phyloP scores from a whole-genome alignment of 2,329 filamentous ascomycete genomes.

The Monilinia vaccinii-corymbosi region DNA sequence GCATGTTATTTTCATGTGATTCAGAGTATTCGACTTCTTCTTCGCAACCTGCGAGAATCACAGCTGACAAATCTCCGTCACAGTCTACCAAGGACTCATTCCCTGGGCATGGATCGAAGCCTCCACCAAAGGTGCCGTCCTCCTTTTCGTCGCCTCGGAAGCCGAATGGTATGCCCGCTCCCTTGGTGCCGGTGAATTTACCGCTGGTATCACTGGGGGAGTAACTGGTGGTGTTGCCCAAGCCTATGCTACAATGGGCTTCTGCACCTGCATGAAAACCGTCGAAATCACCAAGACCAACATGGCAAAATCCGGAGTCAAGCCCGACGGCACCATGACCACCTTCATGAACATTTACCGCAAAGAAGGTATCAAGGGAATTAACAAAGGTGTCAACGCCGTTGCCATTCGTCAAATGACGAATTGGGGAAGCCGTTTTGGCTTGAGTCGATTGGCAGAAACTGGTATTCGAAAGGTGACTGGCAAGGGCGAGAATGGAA shows the following conservation, averaged over 20 bases:
- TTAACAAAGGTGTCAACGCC: conserved; percentile 98
- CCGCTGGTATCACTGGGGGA: conserved; percentile 80
- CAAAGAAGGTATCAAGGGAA: conserved; percentile 84
- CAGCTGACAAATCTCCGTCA: conserved; percentile 21
- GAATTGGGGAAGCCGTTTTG: conserved; percentile 97
- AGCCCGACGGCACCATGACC: conserved; percentile 81
- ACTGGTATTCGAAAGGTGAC: conserved; percentile 71
- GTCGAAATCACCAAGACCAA: conserved; percentile 99
- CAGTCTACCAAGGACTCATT: conserved; percentile 99
- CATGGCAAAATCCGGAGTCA: conserved; percentile 71
- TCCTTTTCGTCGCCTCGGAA: conserved; percentile 97
- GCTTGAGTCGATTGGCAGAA: conserved; percentile 85
- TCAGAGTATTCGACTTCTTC: not conserved
- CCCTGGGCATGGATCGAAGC: conserved; percentile 99
- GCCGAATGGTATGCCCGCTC: conserved; percentile 88
- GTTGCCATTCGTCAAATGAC: conserved; percentile 98
- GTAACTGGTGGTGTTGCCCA: conserved; percentile 93
- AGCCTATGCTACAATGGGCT: conserved; percentile 99
- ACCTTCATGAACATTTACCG: conserved; percentile 98
- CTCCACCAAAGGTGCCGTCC: conserved; percentile 96
- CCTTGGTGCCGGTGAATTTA: conserved; percentile 77
- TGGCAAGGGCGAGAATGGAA: conserved; percentile 70
- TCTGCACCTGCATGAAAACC: conserved; percentile 99
- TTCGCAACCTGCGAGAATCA: not conserved
- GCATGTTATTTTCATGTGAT: not conserved